A percentile compares a stretch with the other conserved stretches of the same genome.
These are phyloP conservation scores for Metschnikowia colocasiae DNA, from an alignment of 805 yeast genomes.

Conservation along the genomic window DNA sequence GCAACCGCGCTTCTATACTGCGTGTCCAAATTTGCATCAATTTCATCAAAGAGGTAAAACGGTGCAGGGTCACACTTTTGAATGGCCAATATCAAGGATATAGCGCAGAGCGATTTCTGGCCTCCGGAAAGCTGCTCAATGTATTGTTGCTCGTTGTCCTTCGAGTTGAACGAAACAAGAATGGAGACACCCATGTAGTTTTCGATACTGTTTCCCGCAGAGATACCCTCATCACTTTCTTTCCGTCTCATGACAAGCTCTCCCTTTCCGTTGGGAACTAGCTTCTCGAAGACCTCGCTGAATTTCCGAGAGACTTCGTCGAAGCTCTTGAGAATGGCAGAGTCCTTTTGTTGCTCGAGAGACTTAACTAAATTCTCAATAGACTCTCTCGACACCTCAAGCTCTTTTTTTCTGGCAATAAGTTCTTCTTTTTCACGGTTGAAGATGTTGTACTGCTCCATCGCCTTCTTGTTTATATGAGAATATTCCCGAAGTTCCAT, in stretches of 20 bases:
- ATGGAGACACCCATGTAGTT: slow-evolving; percentile 80
- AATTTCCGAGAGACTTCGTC: slow-evolving; percentile 72
- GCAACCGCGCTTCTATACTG: slow-evolving; percentile 91
- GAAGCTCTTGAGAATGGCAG: slow-evolving; percentile 78
- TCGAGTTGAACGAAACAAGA: slow-evolving; percentile 84
- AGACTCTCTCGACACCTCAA: slow-evolving; percentile 65
- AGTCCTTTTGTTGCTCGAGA: slow-evolving; percentile 73
- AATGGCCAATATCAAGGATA: slow-evolving; percentile 87
- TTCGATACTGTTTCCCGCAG: slow-evolving; percentile 35
- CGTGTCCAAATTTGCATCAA: slow-evolving; percentile 92
- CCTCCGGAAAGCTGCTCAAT: slow-evolving; percentile 96
- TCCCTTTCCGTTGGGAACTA: slow-evolving; percentile 85
- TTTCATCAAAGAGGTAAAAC: slow-evolving; percentile 91
- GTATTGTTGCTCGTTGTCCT: slow-evolving; percentile 76
- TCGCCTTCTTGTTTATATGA: slow-evolving; percentile 85
- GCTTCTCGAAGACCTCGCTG: slow-evolving; percentile 64
- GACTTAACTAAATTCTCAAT: slow-evolving; percentile 68
- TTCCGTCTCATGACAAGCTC: slow-evolving; percentile 59
- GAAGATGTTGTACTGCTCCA: slow-evolving; percentile 76
- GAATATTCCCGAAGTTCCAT: slow-evolving; percentile 58
- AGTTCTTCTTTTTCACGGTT: slow-evolving; percentile 69
- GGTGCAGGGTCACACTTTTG: slow-evolving; percentile 97
- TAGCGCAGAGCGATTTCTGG: slow-evolving; percentile 94
- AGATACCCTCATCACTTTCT: slow-evolving; percentile 17
- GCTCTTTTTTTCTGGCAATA: slow-evolving; percentile 59